These are phyloP conservation scores for Claviceps sp. DNA, from an alignment of 2,329 filamentous ascomycete species.

Conservation along the genomic window DNA sequence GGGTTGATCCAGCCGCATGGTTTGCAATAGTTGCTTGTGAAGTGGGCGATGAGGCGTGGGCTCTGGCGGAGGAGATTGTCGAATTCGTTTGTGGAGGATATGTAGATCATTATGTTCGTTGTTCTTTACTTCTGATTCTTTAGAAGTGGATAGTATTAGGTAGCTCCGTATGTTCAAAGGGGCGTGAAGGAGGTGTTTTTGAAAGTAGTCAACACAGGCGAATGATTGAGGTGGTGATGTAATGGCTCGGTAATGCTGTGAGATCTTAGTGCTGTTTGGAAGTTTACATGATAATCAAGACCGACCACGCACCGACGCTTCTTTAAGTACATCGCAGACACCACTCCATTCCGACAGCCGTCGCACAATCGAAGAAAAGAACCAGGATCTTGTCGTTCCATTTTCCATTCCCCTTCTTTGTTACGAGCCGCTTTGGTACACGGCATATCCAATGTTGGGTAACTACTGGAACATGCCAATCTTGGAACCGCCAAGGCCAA, in stretches of 20 bases:
- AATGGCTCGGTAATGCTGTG: no score
- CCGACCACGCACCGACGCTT: not conserved
- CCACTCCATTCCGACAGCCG: not conserved
- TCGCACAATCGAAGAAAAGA: not conserved
- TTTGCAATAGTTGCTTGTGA: slow-evolving; percentile 66
- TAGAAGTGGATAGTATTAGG: no score
- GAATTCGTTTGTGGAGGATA: slow-evolving; percentile 30
- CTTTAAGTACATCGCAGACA: not conserved
- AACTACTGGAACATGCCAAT: not conserved
- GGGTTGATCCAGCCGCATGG: slow-evolving; percentile 89
- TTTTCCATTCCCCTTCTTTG: not conserved
- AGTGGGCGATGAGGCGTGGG: slow-evolving; percentile 61
- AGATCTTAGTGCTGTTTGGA: no score
- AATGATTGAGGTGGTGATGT: no score
- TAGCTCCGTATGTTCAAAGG: no score
- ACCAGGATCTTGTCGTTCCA: not conserved
- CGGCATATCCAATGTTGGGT: not conserved
- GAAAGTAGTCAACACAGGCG: no score
- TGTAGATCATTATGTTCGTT: not conserved
- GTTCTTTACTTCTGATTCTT: no score
- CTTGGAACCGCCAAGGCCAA: not conserved
- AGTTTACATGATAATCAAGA: no score
- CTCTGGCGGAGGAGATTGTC: slow-evolving; percentile 31
- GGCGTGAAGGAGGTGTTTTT: no score
- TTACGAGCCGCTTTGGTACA: not conserved